Conservation (phyloP, 768 basidiomycete species). For the Suillus occidentalis region DNA sequence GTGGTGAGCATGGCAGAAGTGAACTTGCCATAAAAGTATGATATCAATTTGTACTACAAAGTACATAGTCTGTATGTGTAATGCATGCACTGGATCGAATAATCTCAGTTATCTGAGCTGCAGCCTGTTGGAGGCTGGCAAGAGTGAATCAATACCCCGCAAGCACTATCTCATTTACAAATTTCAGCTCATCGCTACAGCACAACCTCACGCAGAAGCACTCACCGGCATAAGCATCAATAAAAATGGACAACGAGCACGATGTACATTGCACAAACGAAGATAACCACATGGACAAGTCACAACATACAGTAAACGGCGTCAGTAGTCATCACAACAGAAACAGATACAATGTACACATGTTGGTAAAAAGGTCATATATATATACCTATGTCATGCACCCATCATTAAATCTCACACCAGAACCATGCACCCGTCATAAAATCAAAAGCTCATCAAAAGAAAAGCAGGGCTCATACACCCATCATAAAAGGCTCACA, state of each 20-base stretch:
- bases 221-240: conserved; percentile 15
- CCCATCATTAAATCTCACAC: no score
- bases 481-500: neutral
- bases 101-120: neutral
- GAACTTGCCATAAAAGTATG: neutral
- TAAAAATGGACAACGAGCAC: conserved; percentile 13
- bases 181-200: neutral
- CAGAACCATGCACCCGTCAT: no score
- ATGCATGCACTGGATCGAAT: neutral
- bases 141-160: neutral
- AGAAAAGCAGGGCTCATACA: no score
- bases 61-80: no score
- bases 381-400: no score
- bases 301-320: neutral
- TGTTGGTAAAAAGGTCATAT: neutral
- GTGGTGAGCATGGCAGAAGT: neutral
- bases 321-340: neutral
- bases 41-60: no score
- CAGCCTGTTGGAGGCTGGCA: neutral
- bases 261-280: no score
- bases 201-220: neutral
- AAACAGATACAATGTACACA: no score
- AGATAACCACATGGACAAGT: neutral
- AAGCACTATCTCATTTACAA: neutral
- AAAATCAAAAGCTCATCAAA: no score